phyloP scores from a whole-genome alignment of 1,284 basidiomycete species.

The Sporisorium iseilematis-ciliati region DNA sequence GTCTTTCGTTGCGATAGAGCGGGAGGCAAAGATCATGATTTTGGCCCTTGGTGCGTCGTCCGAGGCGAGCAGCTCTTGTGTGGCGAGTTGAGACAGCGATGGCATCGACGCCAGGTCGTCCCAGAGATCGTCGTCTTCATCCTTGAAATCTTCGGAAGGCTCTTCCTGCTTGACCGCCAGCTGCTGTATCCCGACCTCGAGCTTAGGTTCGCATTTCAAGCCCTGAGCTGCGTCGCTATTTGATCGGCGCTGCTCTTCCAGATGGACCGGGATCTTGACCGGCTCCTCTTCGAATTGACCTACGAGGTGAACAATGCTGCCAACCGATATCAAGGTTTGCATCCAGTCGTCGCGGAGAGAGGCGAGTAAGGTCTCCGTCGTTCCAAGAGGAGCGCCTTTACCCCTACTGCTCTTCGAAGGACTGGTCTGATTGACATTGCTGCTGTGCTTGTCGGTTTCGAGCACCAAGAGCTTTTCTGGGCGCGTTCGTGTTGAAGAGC shows the following conservation, averaged over 20 bases:
- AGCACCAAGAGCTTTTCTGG: slow-evolving; percentile 41
- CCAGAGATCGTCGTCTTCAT: slow-evolving; percentile 54
- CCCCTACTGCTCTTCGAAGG: not conserved
- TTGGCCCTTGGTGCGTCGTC: slow-evolving; percentile 16
- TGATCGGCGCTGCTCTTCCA: slow-evolving; percentile 1
- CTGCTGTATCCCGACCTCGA: slow-evolving; percentile 21
- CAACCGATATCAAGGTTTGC: slow-evolving; percentile 33
- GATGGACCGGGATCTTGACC: slow-evolving; percentile 12
- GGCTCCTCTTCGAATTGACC: slow-evolving; percentile 42
- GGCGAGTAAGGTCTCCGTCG: slow-evolving; percentile 31
- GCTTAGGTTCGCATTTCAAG: not conserved
- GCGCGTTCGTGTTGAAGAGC: slow-evolving; percentile 13
- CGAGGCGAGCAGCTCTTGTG: slow-evolving; percentile 32
- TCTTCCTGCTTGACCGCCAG: not conserved
- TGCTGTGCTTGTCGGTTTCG: slow-evolving; percentile 21
- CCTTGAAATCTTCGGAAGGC: not conserved
- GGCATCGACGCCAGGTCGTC: slow-evolving; percentile 46
- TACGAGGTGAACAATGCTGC: slow-evolving; percentile 56
- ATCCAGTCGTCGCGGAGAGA: slow-evolving; percentile 62
- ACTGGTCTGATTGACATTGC: slow-evolving; percentile 12
- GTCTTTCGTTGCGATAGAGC: not conserved
- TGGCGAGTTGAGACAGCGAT: slow-evolving; percentile 33
- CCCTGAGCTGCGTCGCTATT: not conserved
- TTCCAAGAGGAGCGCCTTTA: not conserved
- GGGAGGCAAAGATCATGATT: slow-evolving; percentile 40